Percentiles rank a stretch among this genome's conserved stretches.
Evolutionary conservation across 306 rosid genomes (phyloP).

Genomic region (Vigna mungo): DNA sequence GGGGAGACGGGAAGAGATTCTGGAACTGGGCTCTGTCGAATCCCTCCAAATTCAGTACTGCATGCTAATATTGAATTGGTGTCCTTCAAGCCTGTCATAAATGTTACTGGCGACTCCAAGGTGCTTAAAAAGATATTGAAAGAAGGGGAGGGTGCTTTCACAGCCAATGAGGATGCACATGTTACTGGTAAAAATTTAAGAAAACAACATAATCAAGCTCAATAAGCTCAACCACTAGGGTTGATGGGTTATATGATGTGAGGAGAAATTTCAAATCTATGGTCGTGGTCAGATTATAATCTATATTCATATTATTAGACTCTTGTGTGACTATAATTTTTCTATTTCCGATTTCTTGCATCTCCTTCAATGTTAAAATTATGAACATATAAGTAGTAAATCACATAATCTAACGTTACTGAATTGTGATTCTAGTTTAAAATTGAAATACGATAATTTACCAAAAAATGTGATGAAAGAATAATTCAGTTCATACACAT

Average conservation of each 20-base stretch:
- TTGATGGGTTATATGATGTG: conserved; percentile 5
- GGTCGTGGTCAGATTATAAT: background rate
- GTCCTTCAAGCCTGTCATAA: conserved; percentile 71
- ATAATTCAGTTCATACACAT: conserved; percentile 25
- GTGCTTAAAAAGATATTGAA: conserved; percentile 69
- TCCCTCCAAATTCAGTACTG: conserved; percentile 60
- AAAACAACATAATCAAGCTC: conserved; percentile 6
- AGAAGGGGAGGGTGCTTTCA: conserved; percentile 67
- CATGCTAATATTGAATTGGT: conserved; percentile 64
- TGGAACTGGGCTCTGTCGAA: conserved; percentile 48
- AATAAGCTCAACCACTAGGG: background rate
- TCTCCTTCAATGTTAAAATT: conserved; percentile 25
- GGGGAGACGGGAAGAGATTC: conserved; percentile 60
- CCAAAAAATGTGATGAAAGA: conserved; percentile 4
- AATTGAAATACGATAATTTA: conserved; percentile 16
- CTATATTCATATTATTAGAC: conserved; percentile 2
- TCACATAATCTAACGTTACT: background rate
- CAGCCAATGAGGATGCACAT: conserved; percentile 68
- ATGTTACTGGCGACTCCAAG: conserved; percentile 71
- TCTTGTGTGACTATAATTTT: background rate
- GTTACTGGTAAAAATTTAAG: conserved; percentile 61
- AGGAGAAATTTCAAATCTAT: conserved; percentile 20
- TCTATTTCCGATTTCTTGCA: background rate
- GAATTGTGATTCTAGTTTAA: conserved; percentile 4
- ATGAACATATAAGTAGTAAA: conserved; percentile 3